Percentiles rank a stretch among this genome's conserved stretches.
These are phyloP conservation scores for Lenwebbia sp. DNA, from an alignment of 345 rosid species.

Conservation along the genomic window DNA sequence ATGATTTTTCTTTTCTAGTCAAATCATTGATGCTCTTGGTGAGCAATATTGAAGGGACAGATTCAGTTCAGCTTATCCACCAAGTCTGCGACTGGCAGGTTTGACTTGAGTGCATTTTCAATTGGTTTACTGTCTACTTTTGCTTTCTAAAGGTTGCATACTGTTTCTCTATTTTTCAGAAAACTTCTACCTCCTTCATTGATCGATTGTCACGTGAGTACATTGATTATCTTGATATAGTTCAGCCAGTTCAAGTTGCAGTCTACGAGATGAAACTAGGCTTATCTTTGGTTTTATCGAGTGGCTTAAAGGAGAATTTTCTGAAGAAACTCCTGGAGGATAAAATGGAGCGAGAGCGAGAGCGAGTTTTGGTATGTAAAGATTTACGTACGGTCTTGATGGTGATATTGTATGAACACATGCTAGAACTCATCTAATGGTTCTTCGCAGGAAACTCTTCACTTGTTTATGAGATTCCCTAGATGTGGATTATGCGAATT, in stretches of 20 bases:
- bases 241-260: conserved; percentile 90
- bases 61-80: conserved; percentile 37
- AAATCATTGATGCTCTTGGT: conserved; percentile 27
- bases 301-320: conserved; percentile 26
- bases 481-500: conserved; percentile 21
- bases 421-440: conserved; percentile 5
- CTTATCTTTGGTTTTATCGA: conserved; percentile 49
- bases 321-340: conserved; percentile 30
- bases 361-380: conserved; percentile 44
- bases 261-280: conserved; percentile 88
- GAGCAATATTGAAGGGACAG: conserved; percentile 23
- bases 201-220: conserved; percentile 54
- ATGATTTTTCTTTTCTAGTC: conserved; percentile 47
- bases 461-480: conserved; percentile 79
- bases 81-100: conserved; percentile 86
- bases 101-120: neutral
- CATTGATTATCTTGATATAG: conserved; percentile 53
- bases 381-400: neutral
- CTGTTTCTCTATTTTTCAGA: conserved; percentile 34
- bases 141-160: neutral
- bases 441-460: conserved; percentile 43
- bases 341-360: conserved; percentile 32
- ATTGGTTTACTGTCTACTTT: neutral
- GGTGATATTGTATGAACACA: neutral
- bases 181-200: conserved; percentile 56